Evolutionary conservation across 2,329 filamentous ascomycete species (phyloP).

Genomic region (Daldinia sp.): DNA sequence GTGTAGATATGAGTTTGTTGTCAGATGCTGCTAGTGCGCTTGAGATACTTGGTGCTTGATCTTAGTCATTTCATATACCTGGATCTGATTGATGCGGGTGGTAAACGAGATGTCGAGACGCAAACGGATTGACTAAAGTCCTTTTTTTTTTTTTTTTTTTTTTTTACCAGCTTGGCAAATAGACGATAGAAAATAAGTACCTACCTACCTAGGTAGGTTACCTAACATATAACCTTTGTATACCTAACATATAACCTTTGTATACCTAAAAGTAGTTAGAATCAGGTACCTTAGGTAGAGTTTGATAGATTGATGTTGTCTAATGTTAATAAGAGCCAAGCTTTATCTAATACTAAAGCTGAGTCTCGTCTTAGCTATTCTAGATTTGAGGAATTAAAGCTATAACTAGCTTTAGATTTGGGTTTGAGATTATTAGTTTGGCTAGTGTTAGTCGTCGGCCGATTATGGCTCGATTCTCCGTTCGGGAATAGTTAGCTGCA

Average conservation of each 20-base stretch:
- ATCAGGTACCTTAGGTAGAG: background rate
- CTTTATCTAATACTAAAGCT: slow-evolving; percentile 14
- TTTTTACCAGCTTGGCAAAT: background rate
- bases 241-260: background rate
- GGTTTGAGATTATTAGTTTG: slow-evolving; percentile 5
- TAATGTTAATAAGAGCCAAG: slow-evolving; percentile 10
- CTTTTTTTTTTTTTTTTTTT: no score
- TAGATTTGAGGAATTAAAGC: background rate
- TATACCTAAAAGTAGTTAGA: background rate
- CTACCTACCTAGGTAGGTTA: background rate
- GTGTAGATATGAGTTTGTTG: background rate
- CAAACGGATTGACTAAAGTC: background rate
- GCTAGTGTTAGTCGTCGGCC: slow-evolving; percentile 1
- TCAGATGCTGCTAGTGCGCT: background rate
- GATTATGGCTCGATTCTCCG: slow-evolving; percentile 2
- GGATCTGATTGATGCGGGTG: background rate
- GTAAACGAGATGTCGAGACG: background rate
- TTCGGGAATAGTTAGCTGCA: background rate
- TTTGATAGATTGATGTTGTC: background rate
- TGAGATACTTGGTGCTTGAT: background rate
- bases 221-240: no score
- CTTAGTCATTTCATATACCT: background rate
- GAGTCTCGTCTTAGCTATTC: slow-evolving; percentile 1
- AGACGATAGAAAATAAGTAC: background rate
- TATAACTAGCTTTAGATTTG: slow-evolving; percentile 2